Conservation (phyloP, 352 stramenopile genomes). For the Phytophthora ohioensis region DNA sequence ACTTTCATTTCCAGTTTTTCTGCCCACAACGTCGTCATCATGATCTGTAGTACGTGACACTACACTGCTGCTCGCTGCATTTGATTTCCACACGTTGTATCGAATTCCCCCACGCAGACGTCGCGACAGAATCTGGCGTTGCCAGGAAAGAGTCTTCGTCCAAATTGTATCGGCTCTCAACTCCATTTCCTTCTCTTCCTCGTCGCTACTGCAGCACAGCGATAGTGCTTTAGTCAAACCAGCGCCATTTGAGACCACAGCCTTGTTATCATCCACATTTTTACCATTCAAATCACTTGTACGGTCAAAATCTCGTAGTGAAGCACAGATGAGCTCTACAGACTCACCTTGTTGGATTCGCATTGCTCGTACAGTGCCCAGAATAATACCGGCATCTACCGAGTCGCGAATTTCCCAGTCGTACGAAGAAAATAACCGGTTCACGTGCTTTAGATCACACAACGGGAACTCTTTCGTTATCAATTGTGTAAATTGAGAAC, state of each 20-base stretch:
- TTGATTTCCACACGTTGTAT: conserved; percentile 29
- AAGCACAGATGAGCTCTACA: conserved; percentile 56
- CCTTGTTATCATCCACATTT: conserved; percentile 19
- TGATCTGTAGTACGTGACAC: not conserved
- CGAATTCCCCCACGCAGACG: conserved; percentile 17
- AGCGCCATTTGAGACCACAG: conserved; percentile 15
- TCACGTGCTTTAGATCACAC: conserved; percentile 52
- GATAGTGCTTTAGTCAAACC: conserved; percentile 32
- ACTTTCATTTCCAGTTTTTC: not conserved
- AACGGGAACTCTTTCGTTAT: conserved; percentile 59
- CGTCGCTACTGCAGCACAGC: conserved; percentile 54
- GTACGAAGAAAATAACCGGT: conserved; percentile 72
- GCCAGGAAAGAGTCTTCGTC: conserved; percentile 29
- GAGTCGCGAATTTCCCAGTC: conserved; percentile 57
- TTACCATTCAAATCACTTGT: conserved; percentile 26
- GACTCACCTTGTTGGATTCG: conserved; percentile 64
- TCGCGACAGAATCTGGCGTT: conserved; percentile 33
- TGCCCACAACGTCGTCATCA: not conserved
- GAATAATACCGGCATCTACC: conserved; percentile 63
- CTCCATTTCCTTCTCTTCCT: conserved; percentile 49
- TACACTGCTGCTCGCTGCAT: conserved; percentile 3
- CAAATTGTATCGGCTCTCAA: conserved; percentile 25
- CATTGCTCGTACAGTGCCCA: conserved; percentile 61
- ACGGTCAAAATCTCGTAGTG: conserved; percentile 58
- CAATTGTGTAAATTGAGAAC: conserved; percentile 59